Evolutionary conservation across 768 basidiomycete genomes (phyloP).

Genomic region (Candolleomyces aberdarensis): DNA sequence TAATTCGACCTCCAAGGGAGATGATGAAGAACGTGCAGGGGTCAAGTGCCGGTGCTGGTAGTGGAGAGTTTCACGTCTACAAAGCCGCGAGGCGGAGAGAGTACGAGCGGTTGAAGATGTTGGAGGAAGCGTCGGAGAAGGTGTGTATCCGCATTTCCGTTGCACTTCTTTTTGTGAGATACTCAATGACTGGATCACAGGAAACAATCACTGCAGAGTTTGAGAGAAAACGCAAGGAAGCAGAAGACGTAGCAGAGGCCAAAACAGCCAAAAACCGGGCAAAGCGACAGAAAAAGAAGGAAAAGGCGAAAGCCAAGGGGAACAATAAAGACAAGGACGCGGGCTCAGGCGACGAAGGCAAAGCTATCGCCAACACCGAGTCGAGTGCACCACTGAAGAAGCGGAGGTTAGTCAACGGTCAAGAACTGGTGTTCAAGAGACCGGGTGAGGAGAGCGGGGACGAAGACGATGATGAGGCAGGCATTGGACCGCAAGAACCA

Average conservation of each 20-base stretch:
- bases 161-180: background rate
- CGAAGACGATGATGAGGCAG: conserved; percentile 24
- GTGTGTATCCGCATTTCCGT: conserved; percentile 39
- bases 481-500: background rate
- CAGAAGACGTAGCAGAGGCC: conserved; percentile 69
- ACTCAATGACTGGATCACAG: conserved; percentile 33
- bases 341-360: conserved; percentile 21
- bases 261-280: conserved; percentile 96
- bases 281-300: conserved; percentile 92
- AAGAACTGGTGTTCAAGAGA: conserved; percentile 55
- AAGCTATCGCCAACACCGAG: conserved; percentile 18
- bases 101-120: conserved; percentile 88
- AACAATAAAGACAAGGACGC: conserved; percentile 19
- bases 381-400: conserved; percentile 64
- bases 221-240: conserved; percentile 65
- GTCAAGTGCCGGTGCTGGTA: conserved; percentile 94
- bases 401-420: conserved; percentile 74
- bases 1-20: conserved; percentile 76
- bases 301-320: conserved; percentile 49
- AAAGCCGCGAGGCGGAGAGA: conserved; percentile 92
- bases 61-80: conserved; percentile 98
- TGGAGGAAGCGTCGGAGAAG: conserved; percentile 79
- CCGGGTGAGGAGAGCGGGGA: conserved; percentile 41
- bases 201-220: conserved; percentile 73
- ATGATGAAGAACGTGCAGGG: conserved; percentile 99